Evolutionary conservation across 164 flowering plant species (phyloP).

Genomic region (Akebia trifoliata): DNA sequence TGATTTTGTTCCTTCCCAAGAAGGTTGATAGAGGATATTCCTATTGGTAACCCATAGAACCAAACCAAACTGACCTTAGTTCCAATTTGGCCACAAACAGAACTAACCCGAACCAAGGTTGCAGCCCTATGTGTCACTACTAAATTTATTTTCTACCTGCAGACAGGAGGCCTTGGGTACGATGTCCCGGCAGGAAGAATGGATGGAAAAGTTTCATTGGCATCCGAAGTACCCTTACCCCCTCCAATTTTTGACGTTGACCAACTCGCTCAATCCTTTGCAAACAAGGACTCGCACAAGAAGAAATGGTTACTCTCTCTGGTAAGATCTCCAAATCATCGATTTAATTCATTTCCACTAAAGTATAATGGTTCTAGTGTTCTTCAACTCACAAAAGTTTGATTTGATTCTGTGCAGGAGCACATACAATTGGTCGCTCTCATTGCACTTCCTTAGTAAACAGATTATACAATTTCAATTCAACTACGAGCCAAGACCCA

Average conservation of each 20-base stretch:
- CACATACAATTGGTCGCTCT: slow-evolving; percentile 54
- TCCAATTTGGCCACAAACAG: too few species aligned
- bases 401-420: too few species aligned
- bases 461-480: slow-evolving; percentile 41
- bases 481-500: slow-evolving; percentile 37
- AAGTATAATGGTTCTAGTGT: not conserved
- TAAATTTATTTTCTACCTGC: too few species aligned
- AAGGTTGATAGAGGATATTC: too few species aligned
- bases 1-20: too few species aligned
- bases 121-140: too few species aligned
- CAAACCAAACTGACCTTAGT: too few species aligned
- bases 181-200: slow-evolving; percentile 56
- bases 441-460: slow-evolving; percentile 41
- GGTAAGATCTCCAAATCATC: slow-evolving; percentile 22
- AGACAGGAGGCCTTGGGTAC: slow-evolving; percentile 52
- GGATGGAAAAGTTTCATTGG: slow-evolving; percentile 48
- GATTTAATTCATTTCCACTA: not conserved
- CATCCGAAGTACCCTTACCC: slow-evolving; percentile 37
- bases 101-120: too few species aligned
- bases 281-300: slow-evolving; percentile 37
- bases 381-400: too few species aligned
- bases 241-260: slow-evolving; percentile 21
- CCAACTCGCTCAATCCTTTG: slow-evolving; percentile 39
- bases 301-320: slow-evolving; percentile 43
- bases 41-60: too few species aligned